Evolutionary conservation across 2,329 filamentous ascomycete genomes (phyloP), one percentile per base, ranked within the genome.

Genomic region (Diaporthe sp.): DNA sequence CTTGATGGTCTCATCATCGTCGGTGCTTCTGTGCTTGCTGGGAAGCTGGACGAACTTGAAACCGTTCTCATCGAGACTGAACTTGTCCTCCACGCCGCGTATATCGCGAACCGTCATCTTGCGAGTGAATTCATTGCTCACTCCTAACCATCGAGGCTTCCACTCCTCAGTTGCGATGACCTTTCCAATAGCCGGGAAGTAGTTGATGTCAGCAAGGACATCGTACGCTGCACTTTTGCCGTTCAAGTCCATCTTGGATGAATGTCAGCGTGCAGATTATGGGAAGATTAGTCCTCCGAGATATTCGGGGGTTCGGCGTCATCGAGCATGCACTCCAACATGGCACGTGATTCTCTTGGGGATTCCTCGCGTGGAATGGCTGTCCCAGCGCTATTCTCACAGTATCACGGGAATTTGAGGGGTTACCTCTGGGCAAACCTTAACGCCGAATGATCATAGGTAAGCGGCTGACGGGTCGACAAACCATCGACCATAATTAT

Each of bases 151-250:
- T 3, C 66, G 55, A 15, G 66, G 66, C 30, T 56, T 32, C 72
- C 72, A 73, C 13, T 73, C 37, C 15, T 71, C 15, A 1, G 22
- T 71, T 22, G 47, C 8, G 22, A 73, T 73, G 10, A 71, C 37
- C 12, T 71, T 55, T 5, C 44, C 66, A 15, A 35, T 50, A 1
- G 66, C 37, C 4, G 66, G 42, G 15, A 73, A 65, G 22, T 73
- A 73, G 56, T 73, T 71, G 47, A 73, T 71, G 30, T 73, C 66
- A 12, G 65, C 56, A 22, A 37, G 32, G 37, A 70, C 55, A 63
- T 73, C 55, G 15, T 68, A 30, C 4, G 63, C 32, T 68, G 47
- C 32, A 15, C 30, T 22, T 39, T 68, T 39, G 15, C 63, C n/a
- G n/a, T 53, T 30, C 15, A 27, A 9, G 8, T 27, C 32, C 63